phyloP scores from a whole-genome alignment of 331 rosid species.

The Quercus lobata region DNA sequence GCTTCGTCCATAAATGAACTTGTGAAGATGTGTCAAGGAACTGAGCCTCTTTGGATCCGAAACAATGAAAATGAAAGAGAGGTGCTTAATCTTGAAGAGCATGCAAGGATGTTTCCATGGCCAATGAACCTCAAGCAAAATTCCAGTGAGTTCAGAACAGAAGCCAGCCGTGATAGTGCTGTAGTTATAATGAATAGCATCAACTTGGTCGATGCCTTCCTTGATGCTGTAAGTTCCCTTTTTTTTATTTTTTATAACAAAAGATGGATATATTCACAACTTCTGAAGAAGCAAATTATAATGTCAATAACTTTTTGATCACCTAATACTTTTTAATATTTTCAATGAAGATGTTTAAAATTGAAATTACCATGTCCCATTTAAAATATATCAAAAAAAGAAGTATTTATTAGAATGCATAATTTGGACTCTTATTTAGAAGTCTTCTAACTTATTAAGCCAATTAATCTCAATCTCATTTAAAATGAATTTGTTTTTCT shows the following conservation, averaged over 20 bases:
- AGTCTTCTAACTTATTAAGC: too few relatives aligned
- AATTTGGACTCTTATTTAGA: too few relatives aligned
- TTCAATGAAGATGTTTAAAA: too few relatives aligned
- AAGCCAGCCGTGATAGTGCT: conserved; percentile 72
- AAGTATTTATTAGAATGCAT: too few relatives aligned
- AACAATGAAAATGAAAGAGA: conserved; percentile 49
- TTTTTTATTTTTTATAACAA: too few relatives aligned
- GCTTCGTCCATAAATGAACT: conserved; percentile 61
- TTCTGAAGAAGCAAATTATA: too few relatives aligned
- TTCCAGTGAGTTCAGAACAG: conserved; percentile 50
- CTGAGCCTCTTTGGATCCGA: conserved; percentile 73
- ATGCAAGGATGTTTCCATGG: conserved; percentile 59
- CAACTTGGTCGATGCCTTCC: conserved; percentile 87
- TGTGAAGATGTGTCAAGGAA: conserved; percentile 58
- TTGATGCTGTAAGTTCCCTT: conserved; percentile 62
- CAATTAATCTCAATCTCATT: background rate
- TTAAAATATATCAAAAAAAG: too few relatives aligned
- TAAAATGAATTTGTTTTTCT: background rate
- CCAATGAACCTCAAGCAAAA: conserved; percentile 52
- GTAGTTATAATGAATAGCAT: conserved; percentile 93
- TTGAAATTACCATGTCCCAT: too few relatives aligned
- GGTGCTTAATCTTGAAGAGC: conserved; percentile 70
- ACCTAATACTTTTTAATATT: too few relatives aligned
- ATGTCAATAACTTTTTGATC: too few relatives aligned
- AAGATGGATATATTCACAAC: too few relatives aligned